Evolutionary conservation across 2,329 filamentous ascomycete species (phyloP), one percentile per base, ranked within the genome.

Genomic region (Biscogniauxia mediterranea): DNA sequence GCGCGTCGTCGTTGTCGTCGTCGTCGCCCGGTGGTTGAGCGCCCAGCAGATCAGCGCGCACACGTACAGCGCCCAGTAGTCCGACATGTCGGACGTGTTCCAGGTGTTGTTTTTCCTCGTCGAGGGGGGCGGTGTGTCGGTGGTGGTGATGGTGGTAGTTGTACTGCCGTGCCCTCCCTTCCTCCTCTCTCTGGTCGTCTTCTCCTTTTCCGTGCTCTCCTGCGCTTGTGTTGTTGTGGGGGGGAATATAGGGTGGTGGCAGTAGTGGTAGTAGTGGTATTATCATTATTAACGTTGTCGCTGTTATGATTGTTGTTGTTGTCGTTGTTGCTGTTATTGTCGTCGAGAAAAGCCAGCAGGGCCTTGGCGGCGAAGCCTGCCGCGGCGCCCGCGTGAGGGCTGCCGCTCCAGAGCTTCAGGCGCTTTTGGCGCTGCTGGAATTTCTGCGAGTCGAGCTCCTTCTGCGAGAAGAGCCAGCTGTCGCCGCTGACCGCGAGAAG

Each of bases 11-110:
- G n/a, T n/a, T n/a, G n/a, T n/a, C n/a, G n/a, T n/a, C n/a, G n/a
- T n/a, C n/a, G n/a, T n/a, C 28, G 51, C 20, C 42, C 69, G 66
- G 60, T 82, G 75, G 2, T 79, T 78, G 64, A 81, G 83, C 0
- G 84, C 83, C 85, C 85, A 88, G 74, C 82, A 85, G 64, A 87
- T 82, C 55, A 88, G 76, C 7, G 82, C 76, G 63, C 83, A 85
- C 7, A 83, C 80, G 67, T 87, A 86, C 55, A 86, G 85, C 58
- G 96, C 84, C 93, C 94, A 99, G 59, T 98, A 83, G 13, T 90
- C 92, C 84, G 93, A 94, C 54, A 90, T 82, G 1, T 72, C 67
- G 11, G 88, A 88, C 87, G 90, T 92, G 59, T 66, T 66, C 68
- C 66, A 69, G 38, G 53, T 23, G 23, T 23, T 23, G 23, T 23